These are phyloP conservation scores for Coemansia sp. DNA, from an alignment of 192 early-diverging fungal species.

Conservation along the genomic window DNA sequence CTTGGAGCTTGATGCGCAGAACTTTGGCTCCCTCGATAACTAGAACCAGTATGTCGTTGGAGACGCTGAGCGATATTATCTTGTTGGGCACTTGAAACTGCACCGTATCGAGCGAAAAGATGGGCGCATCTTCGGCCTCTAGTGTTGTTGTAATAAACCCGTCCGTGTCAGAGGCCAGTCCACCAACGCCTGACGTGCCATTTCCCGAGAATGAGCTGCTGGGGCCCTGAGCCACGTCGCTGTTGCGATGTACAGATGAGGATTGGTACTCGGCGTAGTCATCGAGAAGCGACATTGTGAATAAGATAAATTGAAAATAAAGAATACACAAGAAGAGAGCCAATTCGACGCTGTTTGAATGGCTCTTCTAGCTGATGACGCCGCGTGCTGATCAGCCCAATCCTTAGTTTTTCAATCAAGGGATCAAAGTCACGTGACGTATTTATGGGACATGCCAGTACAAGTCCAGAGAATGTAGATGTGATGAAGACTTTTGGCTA, in stretches of 20 bases:
- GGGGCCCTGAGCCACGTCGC: constrained; percentile 5
- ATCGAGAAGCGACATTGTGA: constrained; percentile 52
- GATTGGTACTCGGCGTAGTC: constrained; percentile 55
- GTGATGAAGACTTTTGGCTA: too few species aligned
- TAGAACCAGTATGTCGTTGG: constrained; percentile 83
- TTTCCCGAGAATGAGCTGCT: background rate
- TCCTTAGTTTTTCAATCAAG: too few species aligned
- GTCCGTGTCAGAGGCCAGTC: constrained; percentile 20
- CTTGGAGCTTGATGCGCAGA: constrained; percentile 88
- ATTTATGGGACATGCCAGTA: too few species aligned
- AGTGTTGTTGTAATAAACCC: constrained; percentile 51
- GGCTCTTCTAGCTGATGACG: too few species aligned
- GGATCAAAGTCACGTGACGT: too few species aligned
- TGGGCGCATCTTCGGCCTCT: constrained; percentile 51
- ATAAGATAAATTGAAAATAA: constrained; percentile 2
- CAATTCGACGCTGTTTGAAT: too few species aligned
- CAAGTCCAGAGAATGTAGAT: too few species aligned
- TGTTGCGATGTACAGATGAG: constrained; percentile 1
- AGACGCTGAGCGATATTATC: constrained; percentile 74
- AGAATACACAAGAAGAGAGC: background rate
- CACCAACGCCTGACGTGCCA: background rate
- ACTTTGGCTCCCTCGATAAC: constrained; percentile 75
- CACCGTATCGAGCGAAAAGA: constrained; percentile 87
- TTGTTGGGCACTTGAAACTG: constrained; percentile 84
- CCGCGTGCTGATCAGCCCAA: too few species aligned